Evolutionary conservation across 768 basidiomycete genomes (phyloP).

Genomic region (Naganishia vaughanmartiniae): DNA sequence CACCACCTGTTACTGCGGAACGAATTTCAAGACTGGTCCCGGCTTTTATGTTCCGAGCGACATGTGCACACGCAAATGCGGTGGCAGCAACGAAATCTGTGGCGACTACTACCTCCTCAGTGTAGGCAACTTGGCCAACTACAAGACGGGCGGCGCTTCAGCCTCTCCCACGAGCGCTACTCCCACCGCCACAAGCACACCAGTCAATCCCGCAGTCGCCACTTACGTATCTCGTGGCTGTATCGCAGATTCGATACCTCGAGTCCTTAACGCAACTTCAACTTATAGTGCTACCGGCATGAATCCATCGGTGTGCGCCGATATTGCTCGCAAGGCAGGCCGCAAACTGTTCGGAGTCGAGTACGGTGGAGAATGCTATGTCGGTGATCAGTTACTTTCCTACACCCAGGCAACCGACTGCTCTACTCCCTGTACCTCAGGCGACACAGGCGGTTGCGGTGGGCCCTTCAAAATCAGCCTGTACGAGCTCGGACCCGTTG

Average conservation of each 20-base stretch:
- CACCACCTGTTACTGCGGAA: constrained; percentile 32
- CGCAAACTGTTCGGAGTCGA: constrained; percentile 5
- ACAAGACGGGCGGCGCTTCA: background rate
- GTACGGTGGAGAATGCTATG: background rate
- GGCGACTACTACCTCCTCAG: constrained; percentile 31
- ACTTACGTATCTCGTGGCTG: constrained; percentile 3
- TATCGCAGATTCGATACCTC: background rate
- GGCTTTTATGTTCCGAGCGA: constrained; percentile 27
- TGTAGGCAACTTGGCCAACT: constrained; percentile 1
- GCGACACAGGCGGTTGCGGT: background rate
- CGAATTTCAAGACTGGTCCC: constrained; percentile 21
- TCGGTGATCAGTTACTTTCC: constrained; percentile 8
- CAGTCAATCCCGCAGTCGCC: background rate
- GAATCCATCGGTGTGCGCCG: constrained; percentile 18
- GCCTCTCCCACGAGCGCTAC: background rate
- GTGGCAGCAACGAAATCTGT: constrained; percentile 37
- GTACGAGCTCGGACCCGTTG: background rate
- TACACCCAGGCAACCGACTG: background rate
- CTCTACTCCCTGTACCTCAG: background rate
- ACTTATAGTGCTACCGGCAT: background rate
- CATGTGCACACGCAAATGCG: constrained; percentile 37
- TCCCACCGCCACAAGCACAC: background rate
- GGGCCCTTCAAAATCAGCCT: background rate
- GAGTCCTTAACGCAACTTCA: constrained; percentile 5
- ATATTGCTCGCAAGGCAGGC: constrained; percentile 15